Base-by-base conservation (phyloP, 768 basidiomycete species). In the Lentinula sp. region DNA sequence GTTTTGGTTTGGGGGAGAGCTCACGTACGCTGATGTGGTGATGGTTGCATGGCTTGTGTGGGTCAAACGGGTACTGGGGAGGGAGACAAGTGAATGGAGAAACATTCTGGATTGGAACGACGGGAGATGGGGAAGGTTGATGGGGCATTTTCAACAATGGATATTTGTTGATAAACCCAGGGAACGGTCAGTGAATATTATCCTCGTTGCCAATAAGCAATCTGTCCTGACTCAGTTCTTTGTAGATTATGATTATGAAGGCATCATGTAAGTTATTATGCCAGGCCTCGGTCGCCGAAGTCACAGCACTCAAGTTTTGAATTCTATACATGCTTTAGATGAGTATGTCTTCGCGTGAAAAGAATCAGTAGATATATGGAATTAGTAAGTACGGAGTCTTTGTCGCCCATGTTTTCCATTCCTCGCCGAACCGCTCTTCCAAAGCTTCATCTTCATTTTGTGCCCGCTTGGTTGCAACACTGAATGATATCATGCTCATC, bases 341-440 rank as follows among this genome's bases (percentile, higher is more conserved):
- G 23, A 23, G 23, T 23, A 23, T 28, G 5, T 13, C 16, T 5
- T n/a, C 42, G 42, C 16, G 28, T 28, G 28, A 28, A 43, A 43
- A n/a, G 23, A 21, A 51, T 61, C 60, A 68, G 61, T 66, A 65
- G 32, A 80, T 50, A 21, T 74, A 70, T 2, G 80, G 80, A 60
- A 80, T 62, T 37, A 81, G 69, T 60, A 63, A 76, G 57, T 70
- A 76, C 10, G 69, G 74, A 9, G 80, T 79, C 37, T 62, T 67
- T 55, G 23, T 58, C 0, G 74, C 72, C 69, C 76, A 81, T 9
- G 65, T 66, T 40, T 75, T 73, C 71, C 74, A 71, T 50, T 74
- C 68, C 18, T 66, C 62, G 3, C 75, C 74, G 68, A 78, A 78
- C 3, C 68, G 67, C 40, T 69, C 65, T 54, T 66, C 69, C 65